Conservation (phyloP, 441 rosid genomes). For the Gossypium gossypioides region DNA sequence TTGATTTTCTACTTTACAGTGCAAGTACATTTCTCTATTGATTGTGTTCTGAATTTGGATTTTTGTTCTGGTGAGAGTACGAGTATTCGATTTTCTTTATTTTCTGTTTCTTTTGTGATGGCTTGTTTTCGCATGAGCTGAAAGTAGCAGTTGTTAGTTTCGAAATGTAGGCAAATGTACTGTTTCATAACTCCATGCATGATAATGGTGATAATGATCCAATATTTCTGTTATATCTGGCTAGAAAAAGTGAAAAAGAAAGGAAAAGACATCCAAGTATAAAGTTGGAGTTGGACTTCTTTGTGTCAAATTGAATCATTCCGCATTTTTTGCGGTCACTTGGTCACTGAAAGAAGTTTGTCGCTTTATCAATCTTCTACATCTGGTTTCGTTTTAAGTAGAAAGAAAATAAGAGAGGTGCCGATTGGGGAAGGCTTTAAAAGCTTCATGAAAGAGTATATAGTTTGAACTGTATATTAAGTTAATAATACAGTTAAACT, state of each 20-base stretch:
- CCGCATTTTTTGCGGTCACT: background rate
- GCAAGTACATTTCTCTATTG: constrained; percentile 1
- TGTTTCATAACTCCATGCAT: background rate
- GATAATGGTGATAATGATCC: background rate
- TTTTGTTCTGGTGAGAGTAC: background rate
- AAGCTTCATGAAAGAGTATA: constrained; percentile 5
- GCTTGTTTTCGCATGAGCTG: constrained; percentile 1
- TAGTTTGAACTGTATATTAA: constrained; percentile 1
- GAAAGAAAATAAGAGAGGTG: background rate
- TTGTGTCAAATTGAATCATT: background rate
- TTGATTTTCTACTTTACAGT: background rate
- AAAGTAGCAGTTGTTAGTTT: background rate
- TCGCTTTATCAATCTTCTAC: background rate
- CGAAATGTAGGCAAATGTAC: background rate
- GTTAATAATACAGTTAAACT: background rate
- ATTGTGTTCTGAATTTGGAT: background rate
- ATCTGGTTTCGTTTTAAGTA: background rate
- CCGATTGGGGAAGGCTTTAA: background rate
- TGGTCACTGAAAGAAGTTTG: background rate
- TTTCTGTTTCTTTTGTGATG: background rate
- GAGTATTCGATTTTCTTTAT: background rate
- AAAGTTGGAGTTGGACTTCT: background rate
- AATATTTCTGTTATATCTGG: background rate
- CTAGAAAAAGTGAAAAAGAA: background rate
- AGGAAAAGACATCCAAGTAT: background rate